Evolutionary conservation across 2,329 filamentous ascomycete genomes (phyloP), one percentile per base, ranked within the genome.

Genomic region (Colletotrichum paranaense): DNA sequence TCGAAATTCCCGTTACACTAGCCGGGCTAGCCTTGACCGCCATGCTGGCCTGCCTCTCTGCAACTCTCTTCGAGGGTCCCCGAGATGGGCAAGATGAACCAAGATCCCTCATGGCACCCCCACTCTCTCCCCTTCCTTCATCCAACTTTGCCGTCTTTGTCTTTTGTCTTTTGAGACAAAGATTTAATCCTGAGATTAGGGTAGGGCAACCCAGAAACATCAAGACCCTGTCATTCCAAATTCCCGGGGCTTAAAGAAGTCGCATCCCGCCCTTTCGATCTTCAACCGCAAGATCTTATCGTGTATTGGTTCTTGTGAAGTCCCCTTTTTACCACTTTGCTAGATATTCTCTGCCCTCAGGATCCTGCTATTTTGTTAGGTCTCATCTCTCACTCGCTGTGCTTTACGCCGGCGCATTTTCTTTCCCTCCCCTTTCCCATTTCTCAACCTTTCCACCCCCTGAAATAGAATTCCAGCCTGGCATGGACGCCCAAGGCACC

Each of bases 131-230:
- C 19, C 46, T 59, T 42, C 38, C 38, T 16, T 0, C 38, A 42
- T 16, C 22, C 30, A 4, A 67, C 22, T 56, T 59, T 19, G 22
- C 38, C 26, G 6, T 30, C 14, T 62, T 72, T 68, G 57, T 72
- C 49, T 59, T 62, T 72, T 68, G 57, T 68, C 49, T 55, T 24
- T 46, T 49, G 68, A 68, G 68, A 67, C 62, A 63, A 32, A 28
- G 32, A 58, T 55, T 16, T 7, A 8, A 74, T 74, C 68, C 57
- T 67, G 63, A 68, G 62, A 67, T 67, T 74, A 74, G 68, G 72
- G 62, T 49, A 73, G 67, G 60, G 67, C 60, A 73, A 55, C 56
- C n/a, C 14, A 28, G 22, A 19, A 22, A 32, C 12, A 8, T 42
- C 38, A 5, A 42, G n/a, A 49, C 42, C 57, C 49, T 42, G 14